Evolutionary conservation across 148 eudicot genomes (phyloP).

Genomic region (Arbutus unedo): DNA sequence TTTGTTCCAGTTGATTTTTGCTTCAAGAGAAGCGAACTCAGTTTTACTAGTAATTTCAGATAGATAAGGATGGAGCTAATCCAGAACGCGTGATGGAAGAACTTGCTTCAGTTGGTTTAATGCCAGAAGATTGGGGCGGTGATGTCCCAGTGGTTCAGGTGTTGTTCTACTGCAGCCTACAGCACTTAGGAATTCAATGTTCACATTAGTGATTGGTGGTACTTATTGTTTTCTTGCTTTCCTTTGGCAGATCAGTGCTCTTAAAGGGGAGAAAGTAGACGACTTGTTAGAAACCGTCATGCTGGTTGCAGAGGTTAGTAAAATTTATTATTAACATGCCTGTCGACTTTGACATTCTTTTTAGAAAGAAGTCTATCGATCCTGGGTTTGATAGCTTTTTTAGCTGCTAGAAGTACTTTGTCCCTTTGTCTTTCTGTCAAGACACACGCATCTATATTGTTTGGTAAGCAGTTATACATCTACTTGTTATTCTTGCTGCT

Average conservation of each 20-base stretch:
- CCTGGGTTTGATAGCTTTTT: background rate
- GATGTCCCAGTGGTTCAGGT: slow-evolving; percentile 93
- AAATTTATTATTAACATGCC: background rate
- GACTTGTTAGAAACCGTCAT: slow-evolving; percentile 85
- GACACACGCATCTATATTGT: background rate
- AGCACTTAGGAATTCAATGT: background rate
- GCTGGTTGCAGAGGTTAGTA: slow-evolving; percentile 94
- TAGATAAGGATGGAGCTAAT: slow-evolving; percentile 95
- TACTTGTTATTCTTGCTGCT: background rate
- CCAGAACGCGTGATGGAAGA: slow-evolving; percentile 95
- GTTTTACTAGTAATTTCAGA: slow-evolving; percentile 37
- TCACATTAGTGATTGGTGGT: background rate
- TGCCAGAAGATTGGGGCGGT: slow-evolving; percentile 99
- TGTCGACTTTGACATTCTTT: slow-evolving; percentile 13
- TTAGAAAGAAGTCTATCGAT: background rate
- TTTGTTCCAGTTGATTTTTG: background rate
- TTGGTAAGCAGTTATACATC: background rate
- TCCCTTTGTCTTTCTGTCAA: background rate
- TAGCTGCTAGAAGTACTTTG: background rate
- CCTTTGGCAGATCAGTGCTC: slow-evolving; percentile 83
- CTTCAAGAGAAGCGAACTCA: background rate
- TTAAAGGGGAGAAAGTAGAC: slow-evolving; percentile 83
- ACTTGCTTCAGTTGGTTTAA: slow-evolving; percentile 85
- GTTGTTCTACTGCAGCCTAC: background rate
- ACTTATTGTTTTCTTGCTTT: slow-evolving; percentile 11